Conservation (phyloP, 768 basidiomycete species). For the Sistotremastrum suecicum region DNA sequence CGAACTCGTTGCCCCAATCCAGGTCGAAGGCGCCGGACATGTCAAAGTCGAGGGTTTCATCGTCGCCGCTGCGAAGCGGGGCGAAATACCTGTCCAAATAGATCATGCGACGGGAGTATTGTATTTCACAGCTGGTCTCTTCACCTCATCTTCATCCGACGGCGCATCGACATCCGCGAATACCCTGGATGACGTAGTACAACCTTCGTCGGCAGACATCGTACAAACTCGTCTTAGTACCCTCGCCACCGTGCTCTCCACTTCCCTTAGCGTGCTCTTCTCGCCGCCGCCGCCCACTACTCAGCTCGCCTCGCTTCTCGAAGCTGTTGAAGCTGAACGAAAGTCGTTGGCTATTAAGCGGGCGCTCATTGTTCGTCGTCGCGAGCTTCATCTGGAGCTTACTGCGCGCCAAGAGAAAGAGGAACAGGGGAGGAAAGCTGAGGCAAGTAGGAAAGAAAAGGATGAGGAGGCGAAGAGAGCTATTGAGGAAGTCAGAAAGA, state of each 20-base stretch:
- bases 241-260: conserved; percentile 61
- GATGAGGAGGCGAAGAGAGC: conserved; percentile 50
- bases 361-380: conserved; percentile 72
- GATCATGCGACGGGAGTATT: conserved; percentile 82
- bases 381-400: conserved; percentile 76
- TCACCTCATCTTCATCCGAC: conserved; percentile 24
- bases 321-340: conserved; percentile 57
- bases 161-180: conserved; percentile 19
- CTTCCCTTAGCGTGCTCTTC: conserved; percentile 45
- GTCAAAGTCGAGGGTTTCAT: conserved; percentile 77
- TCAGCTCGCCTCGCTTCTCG: conserved; percentile 35
- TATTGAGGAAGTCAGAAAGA: conserved; percentile 48
- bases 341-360: conserved; percentile 62
- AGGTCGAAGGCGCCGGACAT: conserved; percentile 26
- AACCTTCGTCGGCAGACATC: conserved; percentile 57
- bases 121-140: conserved; percentile 71
- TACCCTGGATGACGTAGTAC: conserved; percentile 32
- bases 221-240: conserved; percentile 66
- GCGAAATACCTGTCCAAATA: conserved; percentile 74
- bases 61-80: conserved; percentile 80
- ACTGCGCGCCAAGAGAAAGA: conserved; percentile 79
- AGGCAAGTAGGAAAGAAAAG: conserved; percentile 47
- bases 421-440: conserved; percentile 66
- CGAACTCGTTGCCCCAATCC: conserved; percentile 64
- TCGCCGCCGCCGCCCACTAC: conserved; percentile 24